These are phyloP conservation scores for Aspergillus sparsus DNA, from an alignment of 495 filamentous ascomycete genomes.

Conservation along the genomic window DNA sequence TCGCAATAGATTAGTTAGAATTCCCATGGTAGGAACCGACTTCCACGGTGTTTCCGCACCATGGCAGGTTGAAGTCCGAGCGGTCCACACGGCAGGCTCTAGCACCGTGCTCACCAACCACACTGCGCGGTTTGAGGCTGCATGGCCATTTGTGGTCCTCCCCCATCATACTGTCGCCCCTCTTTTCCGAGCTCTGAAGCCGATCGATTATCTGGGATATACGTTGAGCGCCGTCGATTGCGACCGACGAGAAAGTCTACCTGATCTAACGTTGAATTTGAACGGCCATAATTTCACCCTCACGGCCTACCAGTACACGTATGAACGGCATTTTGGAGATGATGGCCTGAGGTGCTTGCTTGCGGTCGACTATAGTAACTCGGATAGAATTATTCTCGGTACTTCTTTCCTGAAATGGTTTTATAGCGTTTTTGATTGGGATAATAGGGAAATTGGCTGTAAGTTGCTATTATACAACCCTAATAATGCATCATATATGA, in stretches of 20 bases:
- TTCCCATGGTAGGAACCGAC: not conserved
- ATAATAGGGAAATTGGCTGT: slow-evolving; percentile 14
- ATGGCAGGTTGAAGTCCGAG: slow-evolving; percentile 6
- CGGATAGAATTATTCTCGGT: not conserved
- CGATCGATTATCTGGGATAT: slow-evolving; percentile 9
- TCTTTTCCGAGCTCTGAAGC: not conserved
- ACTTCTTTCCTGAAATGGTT: slow-evolving; percentile 9
- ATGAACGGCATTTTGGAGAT: not conserved
- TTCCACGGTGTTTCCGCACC: not conserved
- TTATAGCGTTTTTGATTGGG: slow-evolving; percentile 15
- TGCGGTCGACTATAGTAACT: not conserved
- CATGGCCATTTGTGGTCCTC: not conserved
- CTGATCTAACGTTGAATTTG: slow-evolving; percentile 7
- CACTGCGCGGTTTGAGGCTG: slow-evolving; percentile 2
- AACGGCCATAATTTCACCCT: slow-evolving; percentile 13
- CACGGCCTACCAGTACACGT: slow-evolving; percentile 8
- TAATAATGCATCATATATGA: not conserved
- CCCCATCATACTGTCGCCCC: slow-evolving; percentile 3
- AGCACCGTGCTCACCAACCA: slow-evolving; percentile 4
- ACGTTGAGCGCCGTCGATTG: slow-evolving; percentile 1
- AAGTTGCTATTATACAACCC: not conserved
- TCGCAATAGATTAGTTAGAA: not conserved
- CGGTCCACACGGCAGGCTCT: not conserved
- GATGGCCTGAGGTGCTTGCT: slow-evolving; percentile 3
- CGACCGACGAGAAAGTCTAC: slow-evolving; percentile 4